Conservation (phyloP, 768 basidiomycete genomes). For the Termitomyces sp. region DNA sequence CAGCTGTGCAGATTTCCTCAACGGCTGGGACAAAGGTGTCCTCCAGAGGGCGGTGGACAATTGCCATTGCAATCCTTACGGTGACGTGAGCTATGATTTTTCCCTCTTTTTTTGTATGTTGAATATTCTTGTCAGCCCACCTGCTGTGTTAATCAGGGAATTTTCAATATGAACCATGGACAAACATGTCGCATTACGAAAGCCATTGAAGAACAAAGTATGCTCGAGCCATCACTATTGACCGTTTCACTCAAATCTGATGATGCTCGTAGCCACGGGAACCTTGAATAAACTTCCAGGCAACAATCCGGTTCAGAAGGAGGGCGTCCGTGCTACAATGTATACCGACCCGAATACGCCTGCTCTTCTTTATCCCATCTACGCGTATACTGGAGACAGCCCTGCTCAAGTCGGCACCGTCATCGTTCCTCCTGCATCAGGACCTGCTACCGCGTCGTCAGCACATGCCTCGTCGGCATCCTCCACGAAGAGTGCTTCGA, state of each 20-base stretch:
- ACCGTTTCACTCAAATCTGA: neutral
- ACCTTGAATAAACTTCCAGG: conserved; percentile 45
- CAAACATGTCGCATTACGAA: conserved; percentile 43
- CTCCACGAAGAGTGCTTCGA: conserved; percentile 1
- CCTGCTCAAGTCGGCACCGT: conserved; percentile 34
- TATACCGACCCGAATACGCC: conserved; percentile 33
- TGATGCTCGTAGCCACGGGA: conserved; percentile 35
- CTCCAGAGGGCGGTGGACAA: conserved; percentile 52
- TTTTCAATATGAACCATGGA: conserved; percentile 39
- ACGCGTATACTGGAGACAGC: conserved; percentile 39
- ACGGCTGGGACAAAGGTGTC: conserved; percentile 58
- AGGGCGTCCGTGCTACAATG: conserved; percentile 29
- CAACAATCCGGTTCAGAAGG: conserved; percentile 47
- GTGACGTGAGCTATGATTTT: conserved; percentile 30
- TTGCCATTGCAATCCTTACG: conserved; percentile 43
- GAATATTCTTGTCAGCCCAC: conserved; percentile 23
- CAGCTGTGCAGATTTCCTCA: conserved; percentile 40
- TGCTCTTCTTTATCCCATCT: conserved; percentile 38
- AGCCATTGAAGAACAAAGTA: conserved; percentile 44
- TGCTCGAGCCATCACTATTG: neutral
- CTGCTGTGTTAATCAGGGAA: conserved; percentile 42
- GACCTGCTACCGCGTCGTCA: conserved; percentile 1
- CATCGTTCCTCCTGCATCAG: conserved; percentile 13
- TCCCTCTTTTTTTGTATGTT: neutral
- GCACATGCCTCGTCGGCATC: neutral